Evolutionary conservation across 441 rosid species (phyloP).

Genomic region (Oxalis stricta): DNA sequence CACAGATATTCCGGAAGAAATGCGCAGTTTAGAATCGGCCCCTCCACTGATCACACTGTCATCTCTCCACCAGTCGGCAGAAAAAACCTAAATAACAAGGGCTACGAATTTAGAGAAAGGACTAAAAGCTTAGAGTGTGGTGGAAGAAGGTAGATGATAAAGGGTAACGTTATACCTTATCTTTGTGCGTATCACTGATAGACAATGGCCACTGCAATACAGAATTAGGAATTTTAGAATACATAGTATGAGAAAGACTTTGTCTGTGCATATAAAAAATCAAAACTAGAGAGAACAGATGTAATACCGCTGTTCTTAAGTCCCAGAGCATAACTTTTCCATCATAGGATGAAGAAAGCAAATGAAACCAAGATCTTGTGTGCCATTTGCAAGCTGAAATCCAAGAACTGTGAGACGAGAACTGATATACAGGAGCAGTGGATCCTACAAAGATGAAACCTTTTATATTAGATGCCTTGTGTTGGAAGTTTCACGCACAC

Average conservation of each 20-base stretch:
- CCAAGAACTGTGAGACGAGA: conserved; percentile 86
- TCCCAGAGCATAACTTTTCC: conserved; percentile 99
- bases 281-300: conserved; percentile 6
- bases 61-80: conserved; percentile 96
- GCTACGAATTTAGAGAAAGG: background rate
- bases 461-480: conserved; percentile 1
- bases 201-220: conserved; percentile 87
- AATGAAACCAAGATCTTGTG: conserved; percentile 58
- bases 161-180: conserved; percentile 38
- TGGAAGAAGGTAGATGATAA: conserved; percentile 1
- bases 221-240: conserved; percentile 7
- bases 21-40: conserved; percentile 62
- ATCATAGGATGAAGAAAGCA: conserved; percentile 84
- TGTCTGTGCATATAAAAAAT: background rate
- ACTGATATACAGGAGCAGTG: conserved; percentile 76
- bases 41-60: conserved; percentile 81
- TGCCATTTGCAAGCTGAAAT: conserved; percentile 96
- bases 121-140: background rate
- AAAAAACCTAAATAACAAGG: conserved; percentile 40
- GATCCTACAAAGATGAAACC: conserved; percentile 41
- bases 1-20: conserved; percentile 51
- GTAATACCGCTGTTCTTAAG: conserved; percentile 94
- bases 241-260: conserved; percentile 1
- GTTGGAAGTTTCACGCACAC: no score
- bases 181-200: conserved; percentile 64